Base-by-base conservation (phyloP, 371 early-diverging fungal genomes). In the Mucor ambiguus region DNA sequence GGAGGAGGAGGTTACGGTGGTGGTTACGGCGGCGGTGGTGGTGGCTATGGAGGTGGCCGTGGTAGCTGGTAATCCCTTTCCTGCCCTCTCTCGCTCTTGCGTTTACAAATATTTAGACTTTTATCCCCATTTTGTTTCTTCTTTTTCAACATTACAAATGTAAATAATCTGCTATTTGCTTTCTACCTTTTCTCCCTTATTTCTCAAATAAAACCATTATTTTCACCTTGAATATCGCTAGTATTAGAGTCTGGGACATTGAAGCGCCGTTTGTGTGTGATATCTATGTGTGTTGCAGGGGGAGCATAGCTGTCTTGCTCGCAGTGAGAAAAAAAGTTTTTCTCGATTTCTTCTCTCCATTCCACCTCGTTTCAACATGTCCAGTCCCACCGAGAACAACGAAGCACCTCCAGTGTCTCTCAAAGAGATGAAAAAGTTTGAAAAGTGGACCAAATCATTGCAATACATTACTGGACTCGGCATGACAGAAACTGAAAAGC, bases 381-480 rank as follows among this genome's bases (percentile, higher is more conserved):
- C 52, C 12, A 52, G 28, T 24, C 52, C 52, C 28, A 52, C 33
- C 14, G 57, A 61, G 46, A 54, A 61, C 24, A 55, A 60, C 22
- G 33, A 60, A 26, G 32, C 49, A 26, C 60, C 60, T 11, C 30
- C 61, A 14, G 61, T 61, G 22, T 58, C 68, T 32, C 54, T 68
- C 24, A 75, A 80, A 60, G 82, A 80, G 24, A 73, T 79, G 74
- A 77, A 74, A 28, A 72, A 69, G 56, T 87, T 88, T 72, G 85
- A 84, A 24, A 76, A 76, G 60, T 88, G 88, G 88, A 77, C 80
- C 10, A 84, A 80, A 60, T 82, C 83, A 16, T 61, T 88, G 1
- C 74, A 83, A 20, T 78, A 83, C 59, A 78, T 87, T 44, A 89
- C 89, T 0, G 91, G 91, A n/a, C 63, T 87, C 22, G 90, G 90